A percentile compares a stretch with the other conserved stretches of the same genome.
phyloP scores from a whole-genome alignment of 306 rosid genomes.

The Cucumis melo region DNA sequence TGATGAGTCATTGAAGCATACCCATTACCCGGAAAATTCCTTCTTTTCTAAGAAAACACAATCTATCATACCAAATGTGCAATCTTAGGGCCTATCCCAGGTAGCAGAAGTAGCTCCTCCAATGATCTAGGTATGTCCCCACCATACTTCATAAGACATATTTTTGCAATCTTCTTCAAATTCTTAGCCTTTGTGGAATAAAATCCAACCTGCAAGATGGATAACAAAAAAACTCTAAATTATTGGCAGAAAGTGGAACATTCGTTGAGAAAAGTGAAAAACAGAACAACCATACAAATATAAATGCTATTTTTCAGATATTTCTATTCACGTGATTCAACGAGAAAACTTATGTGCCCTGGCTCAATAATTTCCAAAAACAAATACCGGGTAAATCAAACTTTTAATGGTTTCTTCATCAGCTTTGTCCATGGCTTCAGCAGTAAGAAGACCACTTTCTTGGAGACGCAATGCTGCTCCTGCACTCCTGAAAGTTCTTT shows the following conservation, averaged over 20 bases:
- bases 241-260: neutral
- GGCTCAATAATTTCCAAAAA: slow-evolving; percentile 1
- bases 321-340: neutral
- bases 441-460: slow-evolving; percentile 54
- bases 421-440: slow-evolving; percentile 57
- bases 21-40: neutral
- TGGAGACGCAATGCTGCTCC: slow-evolving; percentile 79
- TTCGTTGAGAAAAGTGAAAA: neutral
- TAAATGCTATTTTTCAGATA: neutral
- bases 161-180: slow-evolving; percentile 79
- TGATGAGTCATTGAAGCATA: slow-evolving; percentile 7
- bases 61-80: slow-evolving; percentile 66
- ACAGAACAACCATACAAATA: neutral
- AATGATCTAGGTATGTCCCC: slow-evolving; percentile 82
- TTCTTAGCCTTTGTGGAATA: slow-evolving; percentile 67
- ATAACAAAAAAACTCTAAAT: slow-evolving; percentile 1
- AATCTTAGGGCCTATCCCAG: slow-evolving; percentile 97
- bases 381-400: slow-evolving; percentile 78
- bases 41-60: slow-evolving; percentile 8
- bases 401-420: slow-evolving; percentile 68
- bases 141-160: slow-evolving; percentile 61
- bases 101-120: slow-evolving; percentile 75
- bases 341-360: neutral
- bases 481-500: slow-evolving; percentile 25
- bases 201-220: slow-evolving; percentile 69